These are phyloP conservation scores for Ehretia macrophylla DNA, from an alignment of 257 asterid genomes.

Conservation along the genomic window DNA sequence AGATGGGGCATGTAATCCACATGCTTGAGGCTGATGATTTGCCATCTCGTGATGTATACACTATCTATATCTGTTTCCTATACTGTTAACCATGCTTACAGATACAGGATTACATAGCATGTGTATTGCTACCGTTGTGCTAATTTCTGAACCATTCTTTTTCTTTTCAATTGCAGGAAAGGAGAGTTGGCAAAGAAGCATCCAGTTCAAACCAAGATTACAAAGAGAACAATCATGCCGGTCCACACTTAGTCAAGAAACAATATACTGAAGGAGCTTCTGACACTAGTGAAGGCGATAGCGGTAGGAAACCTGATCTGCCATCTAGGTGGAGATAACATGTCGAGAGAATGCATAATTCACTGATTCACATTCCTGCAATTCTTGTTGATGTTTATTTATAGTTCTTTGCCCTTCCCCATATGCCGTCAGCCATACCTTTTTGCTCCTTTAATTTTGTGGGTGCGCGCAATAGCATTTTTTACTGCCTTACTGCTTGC, in stretches of 20 bases:
- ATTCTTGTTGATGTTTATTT: conserved; percentile 11
- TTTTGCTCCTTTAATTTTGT: not conserved
- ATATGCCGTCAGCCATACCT: not conserved
- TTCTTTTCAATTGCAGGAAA: conserved; percentile 41
- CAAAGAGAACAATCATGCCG: conserved; percentile 33
- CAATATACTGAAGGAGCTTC: conserved; percentile 37
- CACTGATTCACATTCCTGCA: conserved; percentile 12
- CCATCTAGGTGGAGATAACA: conserved; percentile 38
- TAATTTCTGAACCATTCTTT: conserved; percentile 3
- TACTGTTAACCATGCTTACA: not conserved
- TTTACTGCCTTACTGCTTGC: not conserved
- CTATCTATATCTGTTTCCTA: not conserved
- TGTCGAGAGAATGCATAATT: conserved; percentile 10
- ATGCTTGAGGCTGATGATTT: conserved; percentile 89
- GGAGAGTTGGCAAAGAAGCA: conserved; percentile 42
- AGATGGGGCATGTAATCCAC: conserved; percentile 88
- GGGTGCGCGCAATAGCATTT: not conserved
- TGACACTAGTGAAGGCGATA: conserved; percentile 44
- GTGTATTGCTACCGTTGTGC: conserved; percentile 1
- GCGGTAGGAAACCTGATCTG: conserved; percentile 36
- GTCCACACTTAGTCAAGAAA: conserved; percentile 30
- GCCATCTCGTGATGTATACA: conserved; percentile 62
- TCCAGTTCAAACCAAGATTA: conserved; percentile 36
- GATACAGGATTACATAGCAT: not conserved
- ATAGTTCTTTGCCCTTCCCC: not conserved